phyloP scores from a whole-genome alignment of 306 rosid species.

The Benincasa hispida region DNA sequence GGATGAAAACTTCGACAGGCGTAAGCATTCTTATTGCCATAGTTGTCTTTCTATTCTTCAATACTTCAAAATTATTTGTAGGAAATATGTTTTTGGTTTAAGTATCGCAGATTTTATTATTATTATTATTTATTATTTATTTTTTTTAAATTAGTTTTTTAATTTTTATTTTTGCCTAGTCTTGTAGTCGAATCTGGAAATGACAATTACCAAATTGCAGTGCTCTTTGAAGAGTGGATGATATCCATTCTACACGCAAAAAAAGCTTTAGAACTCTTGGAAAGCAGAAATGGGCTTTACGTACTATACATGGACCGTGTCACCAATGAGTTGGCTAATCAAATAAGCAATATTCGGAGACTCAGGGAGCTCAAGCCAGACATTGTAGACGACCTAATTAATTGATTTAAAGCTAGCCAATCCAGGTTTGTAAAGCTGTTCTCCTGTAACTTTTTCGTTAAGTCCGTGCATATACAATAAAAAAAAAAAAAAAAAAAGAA shows the following conservation, averaged over 20 bases:
- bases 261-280: slow-evolving; percentile 61
- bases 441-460: not conserved
- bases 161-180: too few species aligned
- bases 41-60: not conserved
- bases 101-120: not conserved
- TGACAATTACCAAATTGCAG: slow-evolving; percentile 19
- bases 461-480: not conserved
- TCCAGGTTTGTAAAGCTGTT: not conserved
- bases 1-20: slow-evolving; percentile 41
- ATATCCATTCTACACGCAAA: slow-evolving; percentile 51
- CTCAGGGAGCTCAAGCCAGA: slow-evolving; percentile 50
- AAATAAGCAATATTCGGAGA: slow-evolving; percentile 26
- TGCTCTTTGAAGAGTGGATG: slow-evolving; percentile 76
- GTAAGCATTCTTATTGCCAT: slow-evolving; percentile 26
- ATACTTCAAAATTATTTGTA: not conserved
- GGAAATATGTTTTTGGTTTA: not conserved
- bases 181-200: not conserved
- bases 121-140: too few species aligned
- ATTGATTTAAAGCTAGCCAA: slow-evolving; percentile 17
- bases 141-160: too few species aligned
- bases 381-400: slow-evolving; percentile 28
- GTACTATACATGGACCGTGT: slow-evolving; percentile 72
- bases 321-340: slow-evolving; percentile 54
- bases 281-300: slow-evolving; percentile 82
- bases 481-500: too few species aligned